Evolutionary conservation across 2,329 filamentous ascomycete species (phyloP), one percentile per base, ranked within the genome.

Genomic region (Trichoderma brevicompactum): DNA sequence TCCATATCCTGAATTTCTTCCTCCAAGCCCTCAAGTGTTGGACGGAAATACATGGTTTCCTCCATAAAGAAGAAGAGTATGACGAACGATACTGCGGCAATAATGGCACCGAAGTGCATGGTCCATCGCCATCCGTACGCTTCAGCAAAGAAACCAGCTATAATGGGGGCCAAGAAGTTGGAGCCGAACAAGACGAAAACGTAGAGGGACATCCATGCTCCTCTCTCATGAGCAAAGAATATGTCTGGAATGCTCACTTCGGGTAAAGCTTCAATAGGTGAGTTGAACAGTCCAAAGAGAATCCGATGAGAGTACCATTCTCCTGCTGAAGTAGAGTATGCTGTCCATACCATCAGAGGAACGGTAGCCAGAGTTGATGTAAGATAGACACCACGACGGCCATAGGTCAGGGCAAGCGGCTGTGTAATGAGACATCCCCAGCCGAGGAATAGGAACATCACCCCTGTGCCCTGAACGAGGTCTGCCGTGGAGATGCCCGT

Each of bases 41-140:
- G 23, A 5, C 50, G 17, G 12, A 54, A 43, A 17, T 82, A 86
- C 71, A 85, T 87, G 5, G 85, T 87, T 72, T 88, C 86, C 72
- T 88, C 86, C 78, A 87, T 81, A 72, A 83, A 81, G 69, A 88
- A 83, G 75, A 86, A 87, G 1, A 28, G 23, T 28, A 83, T 79
- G 17, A 87, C 69, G 43, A 83, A 81, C 9, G 75, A 78, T 1
- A 81, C 73, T 0, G 74, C 83, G 3, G 76, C 73, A 68, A 87
- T 79, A 34, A 88, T 86, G 5, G 85, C 82, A 40, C 81, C 81
- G 77, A 83, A 86, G 62, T 75, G 70, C 66, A 78, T 71, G 19
- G 71, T 72, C 81, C 82, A 85, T 62, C 78, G 67, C 82, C 82
- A 85, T 2, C 81, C 81, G 66, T 78, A 76, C 1, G 76, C 77